Evolutionary conservation across 768 basidiomycete species (phyloP).

Genomic region (Leccinellum albellum): DNA sequence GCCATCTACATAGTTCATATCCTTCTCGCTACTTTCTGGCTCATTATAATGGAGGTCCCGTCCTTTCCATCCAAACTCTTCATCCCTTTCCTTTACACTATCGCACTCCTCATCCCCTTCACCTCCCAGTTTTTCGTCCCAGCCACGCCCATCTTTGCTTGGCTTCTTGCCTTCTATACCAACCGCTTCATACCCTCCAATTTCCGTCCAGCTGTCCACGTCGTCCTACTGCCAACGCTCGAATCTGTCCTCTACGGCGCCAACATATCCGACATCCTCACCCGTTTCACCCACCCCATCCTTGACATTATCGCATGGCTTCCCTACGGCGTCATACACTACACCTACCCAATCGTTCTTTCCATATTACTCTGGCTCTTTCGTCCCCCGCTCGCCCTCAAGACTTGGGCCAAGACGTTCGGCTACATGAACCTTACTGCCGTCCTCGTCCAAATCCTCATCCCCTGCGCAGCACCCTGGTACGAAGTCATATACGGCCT

Average conservation of each 20-base stretch:
- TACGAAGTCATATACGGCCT: slow-evolving; percentile 97
- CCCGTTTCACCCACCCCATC: slow-evolving; percentile 86
- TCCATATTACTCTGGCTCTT: slow-evolving; percentile 88
- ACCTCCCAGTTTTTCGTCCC: slow-evolving; percentile 90
- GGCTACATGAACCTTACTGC: slow-evolving; percentile 92
- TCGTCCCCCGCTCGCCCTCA: slow-evolving; percentile 73
- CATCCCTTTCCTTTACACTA: slow-evolving; percentile 68
- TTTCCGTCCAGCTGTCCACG: slow-evolving; percentile 81
- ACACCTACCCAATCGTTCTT: slow-evolving; percentile 80
- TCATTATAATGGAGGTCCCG: slow-evolving; percentile 66
- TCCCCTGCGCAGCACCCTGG: slow-evolving; percentile 96
- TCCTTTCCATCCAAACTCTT: slow-evolving; percentile 69
- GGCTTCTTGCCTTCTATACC: slow-evolving; percentile 83
- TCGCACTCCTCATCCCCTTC: slow-evolving; percentile 74
- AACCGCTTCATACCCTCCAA: slow-evolving; percentile 78
- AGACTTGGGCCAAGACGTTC: slow-evolving; percentile 82
- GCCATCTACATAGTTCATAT: slow-evolving; percentile 63
- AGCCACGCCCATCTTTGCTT: slow-evolving; percentile 81
- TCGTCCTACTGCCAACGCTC: slow-evolving; percentile 89
- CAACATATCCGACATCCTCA: slow-evolving; percentile 96
- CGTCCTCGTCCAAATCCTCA: slow-evolving; percentile 80
- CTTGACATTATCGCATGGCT: slow-evolving; percentile 95
- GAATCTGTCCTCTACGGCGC: slow-evolving; percentile 96
- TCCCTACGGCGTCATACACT: slow-evolving; percentile 95
- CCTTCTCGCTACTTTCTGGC: slow-evolving; percentile 63